Percentiles rank a stretch among this genome's conserved stretches.
Evolutionary conservation across 495 filamentous ascomycete genomes (phyloP).

Genomic region (Hypoxylon fragiforme): DNA sequence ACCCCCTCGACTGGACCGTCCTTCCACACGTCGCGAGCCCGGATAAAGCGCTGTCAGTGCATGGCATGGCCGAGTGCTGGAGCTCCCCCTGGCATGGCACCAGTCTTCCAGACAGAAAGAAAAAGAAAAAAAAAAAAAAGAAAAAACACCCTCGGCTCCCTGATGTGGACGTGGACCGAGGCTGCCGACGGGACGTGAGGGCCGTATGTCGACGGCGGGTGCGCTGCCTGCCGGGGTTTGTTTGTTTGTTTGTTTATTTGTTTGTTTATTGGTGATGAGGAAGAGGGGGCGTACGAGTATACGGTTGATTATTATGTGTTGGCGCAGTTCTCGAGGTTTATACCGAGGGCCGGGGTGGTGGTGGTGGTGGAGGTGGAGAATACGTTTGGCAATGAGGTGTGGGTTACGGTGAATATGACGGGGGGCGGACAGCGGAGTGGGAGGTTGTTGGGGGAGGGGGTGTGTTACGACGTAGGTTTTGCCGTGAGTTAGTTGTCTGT

Average conservation of each 20-base stretch:
- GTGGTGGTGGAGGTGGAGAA: conserved; percentile 62
- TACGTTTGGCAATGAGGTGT: conserved; percentile 53
- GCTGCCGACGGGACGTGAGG: conserved; percentile 54
- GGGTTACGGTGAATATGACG: conserved; percentile 46
- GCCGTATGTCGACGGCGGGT: conserved; percentile 56
- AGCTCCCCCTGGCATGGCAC: conserved; percentile 51
- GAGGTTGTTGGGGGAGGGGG: conserved; percentile 48
- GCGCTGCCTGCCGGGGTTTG: conserved; percentile 52
- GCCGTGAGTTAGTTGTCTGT: conserved; percentile 42
- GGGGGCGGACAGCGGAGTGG: conserved; percentile 58
- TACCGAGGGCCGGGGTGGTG: no score
- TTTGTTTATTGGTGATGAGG: conserved; percentile 49
- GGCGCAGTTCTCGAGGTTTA: conserved; percentile 61
- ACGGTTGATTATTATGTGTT: conserved; percentile 60
- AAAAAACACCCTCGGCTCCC: conserved; percentile 59
- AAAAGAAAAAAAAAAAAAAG: no score
- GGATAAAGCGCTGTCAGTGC: conserved; percentile 49
- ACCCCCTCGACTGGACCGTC: conserved; percentile 53
- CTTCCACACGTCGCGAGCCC: conserved; percentile 55
- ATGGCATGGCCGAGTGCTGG: conserved; percentile 67
- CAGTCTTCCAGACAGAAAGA: conserved; percentile 52
- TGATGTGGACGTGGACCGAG: conserved; percentile 63
- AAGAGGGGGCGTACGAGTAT: conserved; percentile 46
- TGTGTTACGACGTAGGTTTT: conserved; percentile 59
- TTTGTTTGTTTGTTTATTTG: no score